Conservation (phyloP, 2,329 filamentous ascomycete species). For the Tympanopsis confertula region DNA sequence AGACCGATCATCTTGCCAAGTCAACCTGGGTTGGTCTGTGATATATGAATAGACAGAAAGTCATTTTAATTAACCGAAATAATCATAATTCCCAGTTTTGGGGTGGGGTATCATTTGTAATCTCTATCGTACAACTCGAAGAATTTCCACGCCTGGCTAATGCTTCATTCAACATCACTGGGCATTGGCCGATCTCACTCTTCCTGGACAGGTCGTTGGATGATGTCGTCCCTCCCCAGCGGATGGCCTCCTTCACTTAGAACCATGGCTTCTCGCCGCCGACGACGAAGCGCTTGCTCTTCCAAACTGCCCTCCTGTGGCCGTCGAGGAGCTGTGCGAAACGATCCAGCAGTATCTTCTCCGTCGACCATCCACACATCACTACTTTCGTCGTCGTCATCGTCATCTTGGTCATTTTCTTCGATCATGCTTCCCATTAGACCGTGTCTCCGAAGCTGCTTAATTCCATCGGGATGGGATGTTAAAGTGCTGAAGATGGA, state of each 20-base stretch:
- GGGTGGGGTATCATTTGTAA: too few species aligned
- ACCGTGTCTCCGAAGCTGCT: background rate
- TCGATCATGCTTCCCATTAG: conserved; percentile 1
- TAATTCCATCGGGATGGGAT: background rate
- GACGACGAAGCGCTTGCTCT: background rate
- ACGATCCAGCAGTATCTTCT: conserved; percentile 1
- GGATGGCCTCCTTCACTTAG: conserved; percentile 1
- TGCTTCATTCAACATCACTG: too few species aligned
- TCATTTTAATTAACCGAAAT: too few species aligned
- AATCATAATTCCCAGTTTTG: too few species aligned
- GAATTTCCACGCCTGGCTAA: too few species aligned
- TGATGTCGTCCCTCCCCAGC: background rate
- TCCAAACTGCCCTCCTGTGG: background rate
- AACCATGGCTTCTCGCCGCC: conserved; percentile 1
- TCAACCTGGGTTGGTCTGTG: background rate
- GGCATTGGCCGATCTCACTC: too few species aligned
- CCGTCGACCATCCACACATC: conserved; percentile 1
- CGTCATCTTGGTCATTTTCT: background rate
- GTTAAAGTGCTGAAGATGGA: background rate
- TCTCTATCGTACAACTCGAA: too few species aligned
- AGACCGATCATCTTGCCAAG: background rate
- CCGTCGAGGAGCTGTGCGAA: background rate
- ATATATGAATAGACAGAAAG: too few species aligned
- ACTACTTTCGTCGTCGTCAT: background rate
- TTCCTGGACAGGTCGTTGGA: background rate